Evolutionary conservation across 1,284 basidiomycete species (phyloP), one percentile per base, ranked within the genome.

Genomic region (Melampsora occidentalis): DNA sequence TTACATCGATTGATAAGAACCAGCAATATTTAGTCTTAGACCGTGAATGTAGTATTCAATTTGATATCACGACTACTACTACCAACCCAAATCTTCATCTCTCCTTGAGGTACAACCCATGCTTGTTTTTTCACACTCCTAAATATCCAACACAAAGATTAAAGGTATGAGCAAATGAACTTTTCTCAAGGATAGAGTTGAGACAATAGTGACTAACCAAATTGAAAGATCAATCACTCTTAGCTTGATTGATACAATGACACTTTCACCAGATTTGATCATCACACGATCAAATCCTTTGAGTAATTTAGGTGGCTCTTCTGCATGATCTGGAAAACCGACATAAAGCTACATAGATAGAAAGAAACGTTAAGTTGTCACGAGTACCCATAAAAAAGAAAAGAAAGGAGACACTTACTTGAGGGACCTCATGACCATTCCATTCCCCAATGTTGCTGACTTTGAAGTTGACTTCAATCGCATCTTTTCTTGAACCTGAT

Each of bases 221-320:
- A 57, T 57, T 2, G 53, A 57, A 28, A 57, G 16, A 22, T 57
- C 28, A 3, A 57, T 22, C 3, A 57, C 53, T 28, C 53, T 57
- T 22, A 57, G 53, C 20, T 57, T 57, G 53, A 80, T 79, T 25
- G 48, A 53, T 18, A 78, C 79, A 22, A 76, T 79, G 6, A 71
- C 66, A 33, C 78, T 80, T 77, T 81, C 78, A 18, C 77, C 77
- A 18, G 78, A n/a, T 33, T 68, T 5, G 28, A 81, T 53, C 28
- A 76, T 76, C 28, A 80, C 49, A 69, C 79, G 78, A 28, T 81
- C 79, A 68, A 81, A 81, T 16, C 80, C 80, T 59, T 80, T 71
- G 2, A 81, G 77, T 2, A 77, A 76, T 73, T 78, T 79, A 35
- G 80, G 49, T 31, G 79, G 79, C 62, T 78, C 77, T 14, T 78